Evolutionary conservation across 78 protist genomes (phyloP).

Genomic region (Monocercomonoides exilis): DNA sequence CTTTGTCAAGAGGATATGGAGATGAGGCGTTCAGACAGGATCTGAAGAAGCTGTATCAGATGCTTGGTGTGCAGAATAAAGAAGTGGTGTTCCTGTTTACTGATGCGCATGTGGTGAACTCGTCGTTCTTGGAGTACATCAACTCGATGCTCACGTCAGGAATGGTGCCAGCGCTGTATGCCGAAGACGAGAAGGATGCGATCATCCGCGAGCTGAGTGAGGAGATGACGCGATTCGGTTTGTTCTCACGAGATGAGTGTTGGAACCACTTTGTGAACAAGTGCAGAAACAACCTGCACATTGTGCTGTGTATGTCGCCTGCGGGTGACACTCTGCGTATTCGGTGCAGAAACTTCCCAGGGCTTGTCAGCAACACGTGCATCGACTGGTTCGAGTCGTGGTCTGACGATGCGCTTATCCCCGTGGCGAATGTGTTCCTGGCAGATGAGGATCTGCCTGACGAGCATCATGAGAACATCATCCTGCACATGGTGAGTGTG

Average conservation of each 20-base stretch:
- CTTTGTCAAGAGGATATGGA: slow-evolving; percentile 61
- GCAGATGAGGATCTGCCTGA: slow-evolving; percentile 30
- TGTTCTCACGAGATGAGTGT: slow-evolving; percentile 39
- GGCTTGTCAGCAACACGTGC: slow-evolving; percentile 60
- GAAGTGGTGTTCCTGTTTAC: slow-evolving; percentile 60
- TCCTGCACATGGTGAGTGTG: slow-evolving; percentile 55
- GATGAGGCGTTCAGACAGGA: slow-evolving; percentile 65
- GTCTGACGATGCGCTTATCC: slow-evolving; percentile 66
- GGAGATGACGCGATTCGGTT: slow-evolving; percentile 31
- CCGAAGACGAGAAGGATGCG: slow-evolving; percentile 59
- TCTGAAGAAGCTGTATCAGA: slow-evolving; percentile 49
- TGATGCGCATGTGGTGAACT: slow-evolving; percentile 63
- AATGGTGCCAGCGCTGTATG: slow-evolving; percentile 70
- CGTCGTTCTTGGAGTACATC: slow-evolving; percentile 65
- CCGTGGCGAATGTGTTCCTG: slow-evolving; percentile 53
- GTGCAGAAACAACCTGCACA: slow-evolving; percentile 74
- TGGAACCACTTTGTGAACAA: slow-evolving; percentile 63
- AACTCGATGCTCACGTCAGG: slow-evolving; percentile 77
- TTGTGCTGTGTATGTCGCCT: slow-evolving; percentile 75
- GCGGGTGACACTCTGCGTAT: slow-evolving; percentile 62
- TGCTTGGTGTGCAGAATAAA: slow-evolving; percentile 44
- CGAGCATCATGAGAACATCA: slow-evolving; percentile 16
- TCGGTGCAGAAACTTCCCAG: slow-evolving; percentile 79
- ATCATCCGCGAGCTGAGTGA: slow-evolving; percentile 31
- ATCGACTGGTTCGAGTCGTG: slow-evolving; percentile 81